These are phyloP conservation scores for Citrus trifoliata DNA, from an alignment of 345 rosid genomes.

Conservation along the genomic window DNA sequence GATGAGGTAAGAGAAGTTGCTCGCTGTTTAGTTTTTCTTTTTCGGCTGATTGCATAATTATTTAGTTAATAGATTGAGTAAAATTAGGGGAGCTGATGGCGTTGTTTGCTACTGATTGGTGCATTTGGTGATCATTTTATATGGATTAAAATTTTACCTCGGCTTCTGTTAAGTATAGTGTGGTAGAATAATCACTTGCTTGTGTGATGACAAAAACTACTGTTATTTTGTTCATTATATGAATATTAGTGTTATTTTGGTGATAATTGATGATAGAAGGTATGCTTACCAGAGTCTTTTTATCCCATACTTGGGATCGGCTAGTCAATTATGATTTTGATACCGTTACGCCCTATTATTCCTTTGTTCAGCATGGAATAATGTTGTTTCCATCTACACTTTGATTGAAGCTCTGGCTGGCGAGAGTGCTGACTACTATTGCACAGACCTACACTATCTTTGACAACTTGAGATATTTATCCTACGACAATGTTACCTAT, in stretches of 20 bases:
- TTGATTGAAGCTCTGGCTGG: too few relatives aligned
- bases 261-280: too few relatives aligned
- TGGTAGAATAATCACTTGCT: too few relatives aligned
- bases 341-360: not conserved
- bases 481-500: not conserved
- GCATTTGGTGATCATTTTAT: not conserved
- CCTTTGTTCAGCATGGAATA: not conserved
- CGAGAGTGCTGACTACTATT: too few relatives aligned
- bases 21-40: not conserved
- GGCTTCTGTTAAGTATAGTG: too few relatives aligned
- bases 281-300: too few relatives aligned
- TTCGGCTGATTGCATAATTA: not conserved
- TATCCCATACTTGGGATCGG: not conserved
- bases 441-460: not conserved
- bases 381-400: not conserved
- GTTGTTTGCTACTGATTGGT: not conserved
- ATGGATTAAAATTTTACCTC: too few relatives aligned
- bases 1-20: constrained; percentile 68
- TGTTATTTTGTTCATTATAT: too few relatives aligned
- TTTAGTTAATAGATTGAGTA: not conserved
- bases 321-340: not conserved
- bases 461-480: not conserved
- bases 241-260: too few relatives aligned
- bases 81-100: not conserved
- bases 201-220: too few relatives aligned